Evolutionary conservation across 352 stramenopile genomes (phyloP), one percentile per base, ranked within the genome.

Genomic region (Blastocystis sp.): DNA sequence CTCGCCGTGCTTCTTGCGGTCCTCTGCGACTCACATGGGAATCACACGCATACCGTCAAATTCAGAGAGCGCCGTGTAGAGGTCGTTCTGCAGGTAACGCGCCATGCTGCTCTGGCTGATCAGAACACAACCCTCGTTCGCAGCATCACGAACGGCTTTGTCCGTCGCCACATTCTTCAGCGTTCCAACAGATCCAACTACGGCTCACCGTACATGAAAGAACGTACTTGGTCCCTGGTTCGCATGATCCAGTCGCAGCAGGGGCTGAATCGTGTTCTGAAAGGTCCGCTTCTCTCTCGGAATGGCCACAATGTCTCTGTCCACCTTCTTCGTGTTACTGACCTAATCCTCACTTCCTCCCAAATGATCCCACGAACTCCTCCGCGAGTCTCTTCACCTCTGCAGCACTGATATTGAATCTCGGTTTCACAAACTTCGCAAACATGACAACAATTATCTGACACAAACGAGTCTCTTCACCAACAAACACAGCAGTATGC

Each of bases 211-310:
- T 40, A 0, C 29, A 59, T 27, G 6, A 9, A 27, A 57, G 14
- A 42, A 63, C 14, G 7, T 78, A 78, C 67, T 78, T 11, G 67
- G 36, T 61, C 21, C 67, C 38, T 78, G 67, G 21, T 40, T 61
- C 0, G 11, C 36, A 21, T 78, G 67, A 34, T 78, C 67, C 6
- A 38, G 49, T n/a, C 18, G 34, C 24, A 78, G 42, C 29, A 78
- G 67, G 4, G 67, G 67, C 38, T 75, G 56, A 57, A 78, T 78
- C 1, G 44, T 59, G 27, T 78, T 78, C 24, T 78, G 21, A 27
- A 78, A 78, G 4, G 67, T 78, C 24, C 67, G 56, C 67, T 78
- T 36, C n/a, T 78, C 44, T 32, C 67, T 57, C 36, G 67, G 67
- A 40, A 78, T 61, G 9, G 42, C 29, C 4, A 78, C 40, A 27